Percentiles rank a stretch among this genome's conserved stretches.
Conservation (phyloP, 805 yeast genomes). For the Kuraishia ogatae region DNA sequence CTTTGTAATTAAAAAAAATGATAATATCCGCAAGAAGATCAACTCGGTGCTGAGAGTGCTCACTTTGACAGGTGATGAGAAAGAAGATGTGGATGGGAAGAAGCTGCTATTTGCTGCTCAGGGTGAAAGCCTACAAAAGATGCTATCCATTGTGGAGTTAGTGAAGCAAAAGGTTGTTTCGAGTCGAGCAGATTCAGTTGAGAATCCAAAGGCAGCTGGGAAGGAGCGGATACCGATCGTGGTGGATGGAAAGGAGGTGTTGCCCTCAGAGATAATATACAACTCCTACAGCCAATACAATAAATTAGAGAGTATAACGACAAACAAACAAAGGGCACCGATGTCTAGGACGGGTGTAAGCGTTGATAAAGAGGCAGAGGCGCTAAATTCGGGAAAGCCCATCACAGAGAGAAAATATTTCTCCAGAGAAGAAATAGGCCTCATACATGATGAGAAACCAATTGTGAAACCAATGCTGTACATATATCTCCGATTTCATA, state of each 20-base stretch:
- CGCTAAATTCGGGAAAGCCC: neutral
- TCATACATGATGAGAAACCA: neutral
- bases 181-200: no score
- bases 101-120: constrained; percentile 1
- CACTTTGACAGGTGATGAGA: neutral
- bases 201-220: neutral
- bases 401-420: neutral
- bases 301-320: constrained; percentile 1
- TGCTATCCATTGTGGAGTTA: constrained; percentile 20
- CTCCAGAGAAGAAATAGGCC: neutral
- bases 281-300: constrained; percentile 4
- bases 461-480: neutral
- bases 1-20: constrained; percentile 13
- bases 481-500: neutral
- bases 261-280: neutral
- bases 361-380: neutral
- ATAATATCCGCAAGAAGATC: constrained; percentile 13
- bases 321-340: neutral
- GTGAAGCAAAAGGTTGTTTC: constrained; percentile 16
- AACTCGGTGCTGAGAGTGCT: constrained; percentile 9
- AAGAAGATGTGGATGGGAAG: neutral
- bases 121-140: constrained; percentile 17
- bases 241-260: neutral
- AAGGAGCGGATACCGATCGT: neutral
- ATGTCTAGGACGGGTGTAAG: neutral